Percentiles rank a stretch among this genome's conserved stretches.
phyloP scores from a whole-genome alignment of 2,329 filamentous ascomycete genomes.

The Microascus cirrosus region DNA sequence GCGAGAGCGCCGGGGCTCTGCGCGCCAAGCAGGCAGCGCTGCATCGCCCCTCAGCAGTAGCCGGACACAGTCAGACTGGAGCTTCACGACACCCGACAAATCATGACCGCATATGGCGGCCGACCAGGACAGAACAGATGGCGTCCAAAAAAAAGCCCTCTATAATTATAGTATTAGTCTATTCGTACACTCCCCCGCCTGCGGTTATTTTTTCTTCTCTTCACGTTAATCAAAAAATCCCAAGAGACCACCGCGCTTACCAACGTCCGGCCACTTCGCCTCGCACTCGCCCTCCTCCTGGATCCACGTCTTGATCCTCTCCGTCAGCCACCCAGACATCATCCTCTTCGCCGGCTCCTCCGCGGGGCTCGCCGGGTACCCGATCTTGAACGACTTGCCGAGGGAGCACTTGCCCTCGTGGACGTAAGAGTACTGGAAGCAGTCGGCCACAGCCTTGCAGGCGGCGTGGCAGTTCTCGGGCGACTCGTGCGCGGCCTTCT shows the following conservation, averaged over 20 bases:
- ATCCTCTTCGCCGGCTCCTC: slow-evolving; percentile 20
- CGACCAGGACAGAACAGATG: too few relatives aligned
- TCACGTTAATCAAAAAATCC: background rate
- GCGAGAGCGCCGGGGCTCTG: too few relatives aligned
- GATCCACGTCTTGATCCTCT: slow-evolving; percentile 36
- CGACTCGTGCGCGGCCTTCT: slow-evolving; percentile 32
- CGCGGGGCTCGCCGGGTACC: slow-evolving; percentile 21
- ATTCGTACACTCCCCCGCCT: too few relatives aligned
- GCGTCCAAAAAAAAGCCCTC: too few relatives aligned
- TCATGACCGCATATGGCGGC: too few relatives aligned
- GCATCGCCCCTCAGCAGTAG: too few relatives aligned
- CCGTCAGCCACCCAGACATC: slow-evolving; percentile 32
- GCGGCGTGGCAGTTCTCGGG: slow-evolving; percentile 35
- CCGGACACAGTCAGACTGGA: too few relatives aligned
- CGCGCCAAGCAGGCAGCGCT: too few relatives aligned
- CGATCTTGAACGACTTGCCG: slow-evolving; percentile 29
- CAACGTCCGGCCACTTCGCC: slow-evolving; percentile 24
- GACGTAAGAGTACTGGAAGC: slow-evolving; percentile 33
- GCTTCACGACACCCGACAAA: too few relatives aligned
- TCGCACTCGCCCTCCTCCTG: slow-evolving; percentile 29
- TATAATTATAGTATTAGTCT: too few relatives aligned
- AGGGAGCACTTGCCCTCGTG: slow-evolving; percentile 31
- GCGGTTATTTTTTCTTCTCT: too few relatives aligned
- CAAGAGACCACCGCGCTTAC: background rate
- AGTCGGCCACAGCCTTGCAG: slow-evolving; percentile 29